phyloP scores from a whole-genome alignment of 140 eudicot species.

The Anethum foeniculum region DNA sequence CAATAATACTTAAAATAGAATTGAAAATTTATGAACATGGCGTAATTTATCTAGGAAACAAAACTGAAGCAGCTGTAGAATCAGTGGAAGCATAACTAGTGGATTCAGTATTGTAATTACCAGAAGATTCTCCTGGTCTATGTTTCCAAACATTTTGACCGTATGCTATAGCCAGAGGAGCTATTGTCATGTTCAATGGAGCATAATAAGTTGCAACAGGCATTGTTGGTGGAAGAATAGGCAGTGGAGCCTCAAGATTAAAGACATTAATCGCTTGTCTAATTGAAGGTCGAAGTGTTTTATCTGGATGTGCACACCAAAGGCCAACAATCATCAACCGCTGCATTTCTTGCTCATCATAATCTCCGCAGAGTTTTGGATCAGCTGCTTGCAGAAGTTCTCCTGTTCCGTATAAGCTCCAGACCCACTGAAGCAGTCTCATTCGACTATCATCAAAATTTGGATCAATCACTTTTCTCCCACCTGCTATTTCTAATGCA shows the following conservation, averaged over 20 bases:
- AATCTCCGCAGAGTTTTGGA: not conserved
- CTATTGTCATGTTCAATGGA: not conserved
- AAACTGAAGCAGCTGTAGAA: not conserved
- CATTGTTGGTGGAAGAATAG: not conserved
- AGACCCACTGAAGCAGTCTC: not conserved
- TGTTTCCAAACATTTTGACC: not conserved
- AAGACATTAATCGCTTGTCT: not conserved
- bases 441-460: not conserved
- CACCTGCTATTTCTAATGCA: not conserved
- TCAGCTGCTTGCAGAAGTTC: not conserved
- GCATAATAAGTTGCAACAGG: not conserved
- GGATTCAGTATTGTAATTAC: not conserved
- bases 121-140: not conserved
- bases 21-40: not conserved
- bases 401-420: not conserved
- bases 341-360: not conserved
- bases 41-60: not conserved
- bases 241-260: constrained; percentile 7
- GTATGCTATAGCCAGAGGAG: not conserved
- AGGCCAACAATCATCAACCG: constrained; percentile 2
- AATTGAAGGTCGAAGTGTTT: not conserved
- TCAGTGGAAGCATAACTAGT: not conserved
- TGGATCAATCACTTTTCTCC: not conserved
- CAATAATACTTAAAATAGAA: no score
- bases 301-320: constrained; percentile 6